These are phyloP conservation scores for Trametes villosa DNA, from an alignment of 768 basidiomycete genomes.

Conservation along the genomic window DNA sequence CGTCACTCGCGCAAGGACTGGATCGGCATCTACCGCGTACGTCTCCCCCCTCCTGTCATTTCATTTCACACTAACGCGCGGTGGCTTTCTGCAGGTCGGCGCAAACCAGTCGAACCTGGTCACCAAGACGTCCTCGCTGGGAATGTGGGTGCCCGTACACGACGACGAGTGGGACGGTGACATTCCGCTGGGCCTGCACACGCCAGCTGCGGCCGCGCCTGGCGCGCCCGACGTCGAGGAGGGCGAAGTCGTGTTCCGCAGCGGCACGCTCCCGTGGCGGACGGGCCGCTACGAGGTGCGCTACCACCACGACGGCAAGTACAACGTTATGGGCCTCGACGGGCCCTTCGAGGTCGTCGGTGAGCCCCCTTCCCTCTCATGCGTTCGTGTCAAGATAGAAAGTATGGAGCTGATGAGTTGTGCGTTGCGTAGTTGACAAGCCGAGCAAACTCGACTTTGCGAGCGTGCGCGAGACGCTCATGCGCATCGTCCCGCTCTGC, in stretches of 20 bases:
- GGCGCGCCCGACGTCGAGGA: constrained; percentile 45
- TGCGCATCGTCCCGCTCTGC: constrained; percentile 81
- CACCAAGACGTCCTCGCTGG: constrained; percentile 83
- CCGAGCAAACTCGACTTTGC: constrained; percentile 65
- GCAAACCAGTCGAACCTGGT: constrained; percentile 84
- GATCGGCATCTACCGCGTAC: constrained; percentile 90
- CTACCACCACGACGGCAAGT: constrained; percentile 96
- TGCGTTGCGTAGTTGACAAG: constrained; percentile 76
- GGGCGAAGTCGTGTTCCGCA: constrained; percentile 76
- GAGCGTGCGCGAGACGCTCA: constrained; percentile 67
- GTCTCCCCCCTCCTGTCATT: constrained; percentile 16
- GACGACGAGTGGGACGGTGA: constrained; percentile 95
- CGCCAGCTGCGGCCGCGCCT: constrained; percentile 38
- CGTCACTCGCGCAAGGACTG: constrained; percentile 92
- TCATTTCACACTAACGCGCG: constrained; percentile 2
- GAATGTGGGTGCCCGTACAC: constrained; percentile 93
- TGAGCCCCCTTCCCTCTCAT: constrained; percentile 43
- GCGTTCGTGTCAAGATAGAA: background rate
- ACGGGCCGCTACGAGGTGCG: constrained; percentile 88
- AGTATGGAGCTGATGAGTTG: background rate
- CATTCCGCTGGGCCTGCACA: constrained; percentile 55
- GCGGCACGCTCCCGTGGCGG: constrained; percentile 83
- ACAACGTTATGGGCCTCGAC: constrained; percentile 89
- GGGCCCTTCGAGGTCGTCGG: constrained; percentile 90
- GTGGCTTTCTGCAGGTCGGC: constrained; percentile 57